Percentiles rank a stretch among this genome's conserved stretches.
Conservation (phyloP, 352 stramenopile species). For the Lagenidium giganteum region DNA sequence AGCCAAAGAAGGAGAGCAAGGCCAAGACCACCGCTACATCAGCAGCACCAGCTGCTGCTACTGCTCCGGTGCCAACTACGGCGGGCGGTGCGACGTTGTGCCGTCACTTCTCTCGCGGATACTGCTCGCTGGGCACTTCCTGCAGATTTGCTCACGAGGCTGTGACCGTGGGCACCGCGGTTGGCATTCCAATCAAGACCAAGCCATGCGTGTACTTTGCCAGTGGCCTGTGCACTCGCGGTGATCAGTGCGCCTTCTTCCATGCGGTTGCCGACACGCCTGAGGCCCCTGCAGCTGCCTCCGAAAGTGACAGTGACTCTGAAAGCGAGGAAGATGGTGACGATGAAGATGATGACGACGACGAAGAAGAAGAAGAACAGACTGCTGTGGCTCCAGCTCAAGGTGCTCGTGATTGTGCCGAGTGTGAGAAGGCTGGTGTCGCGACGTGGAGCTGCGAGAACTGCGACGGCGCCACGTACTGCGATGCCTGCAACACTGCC, state of each 20-base stretch:
- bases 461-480: constrained; percentile 63
- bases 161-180: no score
- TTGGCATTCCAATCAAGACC: constrained; percentile 19
- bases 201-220: constrained; percentile 40
- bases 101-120: constrained; percentile 45
- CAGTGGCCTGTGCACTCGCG: constrained; percentile 43
- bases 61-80: no score
- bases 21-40: not conserved
- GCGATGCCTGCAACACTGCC: constrained; percentile 43
- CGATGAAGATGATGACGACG: not conserved
- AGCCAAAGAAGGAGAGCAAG: not conserved
- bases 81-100: no score
- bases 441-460: constrained; percentile 46
- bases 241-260: constrained; percentile 40
- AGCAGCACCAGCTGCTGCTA: not conserved
- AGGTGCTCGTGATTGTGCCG: constrained; percentile 41
- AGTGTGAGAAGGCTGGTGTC: constrained; percentile 44
- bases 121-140: constrained; percentile 25
- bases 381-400: not conserved
- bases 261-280: constrained; percentile 18
- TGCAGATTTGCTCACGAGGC: constrained; percentile 40
- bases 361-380: constrained; percentile 3
- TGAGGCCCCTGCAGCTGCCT: constrained; percentile 6
- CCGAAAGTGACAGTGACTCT: constrained; percentile 1
- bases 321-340: constrained; percentile 7